Evolutionary conservation across 2,329 filamentous ascomycete genomes (phyloP), one percentile per base, ranked within the genome.

Genomic region (Neocatenulostroma microsporum): DNA sequence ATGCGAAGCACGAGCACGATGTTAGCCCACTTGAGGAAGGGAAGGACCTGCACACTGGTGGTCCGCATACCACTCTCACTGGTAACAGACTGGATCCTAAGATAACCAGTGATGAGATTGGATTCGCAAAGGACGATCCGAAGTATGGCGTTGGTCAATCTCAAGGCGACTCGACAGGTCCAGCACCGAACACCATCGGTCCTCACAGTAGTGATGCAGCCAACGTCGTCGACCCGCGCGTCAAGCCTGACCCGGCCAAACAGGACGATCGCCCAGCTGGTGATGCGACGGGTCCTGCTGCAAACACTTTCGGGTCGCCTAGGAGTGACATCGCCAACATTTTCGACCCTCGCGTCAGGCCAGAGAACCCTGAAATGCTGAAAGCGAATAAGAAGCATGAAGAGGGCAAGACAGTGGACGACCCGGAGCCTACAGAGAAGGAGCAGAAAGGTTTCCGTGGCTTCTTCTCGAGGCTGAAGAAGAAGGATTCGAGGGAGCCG

Each of bases 401-500:
- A 21, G 37, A 31, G 15, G 28, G 29, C 5, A 12, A 21, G 18
- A 17, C 27, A 28, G 11, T 17, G 19, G 14, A 19, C 25, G 27
- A 14, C 24, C 10, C 5, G 3, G 21, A n/a, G 14, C 14, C 9
- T 14, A 32, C 39, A 8, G 46, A 44, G 21, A 45, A 49, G 33
- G 40, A 50, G 40, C 17, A 44, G 37, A 53, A 51, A 30, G 51
- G 53, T 30, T 29, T 57, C 27, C 47, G 49, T 9, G 54, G 54
- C 25, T 46, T 58, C 37, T 50, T 58, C 34, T 46, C 40, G 34
- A 54, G 51, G 36, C 37, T 58, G 30, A 39, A 48, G 20, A 39
- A 34, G 36, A 45, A 46, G 18, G 36, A 37, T 9, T 38, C 37
- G 9, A 47, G 44, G 32, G 39, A 44, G 12, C 42, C 46, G 31